Evolutionary conservation across 371 early-diverging fungal species (phyloP), one percentile per base, ranked within the genome.

Genomic region (Rhizopus delemar): DNA sequence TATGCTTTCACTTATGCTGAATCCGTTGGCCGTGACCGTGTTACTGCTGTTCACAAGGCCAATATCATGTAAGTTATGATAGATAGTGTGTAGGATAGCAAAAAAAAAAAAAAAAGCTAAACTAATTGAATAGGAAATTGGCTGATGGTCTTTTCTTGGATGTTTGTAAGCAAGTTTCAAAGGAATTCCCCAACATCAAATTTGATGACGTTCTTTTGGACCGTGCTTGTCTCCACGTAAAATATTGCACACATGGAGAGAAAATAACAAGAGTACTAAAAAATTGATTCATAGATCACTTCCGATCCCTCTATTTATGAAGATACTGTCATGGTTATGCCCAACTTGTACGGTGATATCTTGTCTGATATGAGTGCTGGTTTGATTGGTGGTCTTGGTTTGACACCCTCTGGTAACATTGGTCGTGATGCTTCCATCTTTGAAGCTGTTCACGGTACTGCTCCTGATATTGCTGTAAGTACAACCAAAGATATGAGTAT

Each of bases 341-440:
- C 99, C 60, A 98, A 98, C 87, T 85, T 98, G 75, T 97, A 98
- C 65, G 99, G 99, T 71, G 99, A 98, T 78, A 98, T 98, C 79
- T 82, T 98, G 57, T 91, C 92, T 41, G 99, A 98, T 69, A 89
- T 98, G 89, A 89, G 95, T 71, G 98, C 99, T 58, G 99, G 99
- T 68, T 84, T 98, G 59, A 96, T 98, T 69, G 99, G 99, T 68
- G 99, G 99, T 63, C 89, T 98, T 59, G 99, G 99, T 49, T 80
- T 98, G 70, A 97, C 98, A 13, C 98, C 98, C 51, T 93, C 93
- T 49, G 98, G 98, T 57, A 98, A 98, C 90, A 97, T 98, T 85
- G 97, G 98, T 63, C 88, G 86, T 56, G 92, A 95, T 70, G 97
- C 96, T 56, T 90, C 91, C 69, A 96, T 98, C 88, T 98, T 98